Conservation (phyloP, 2,329 filamentous ascomycete species). For the Phaeomoniella chlamydospora region DNA sequence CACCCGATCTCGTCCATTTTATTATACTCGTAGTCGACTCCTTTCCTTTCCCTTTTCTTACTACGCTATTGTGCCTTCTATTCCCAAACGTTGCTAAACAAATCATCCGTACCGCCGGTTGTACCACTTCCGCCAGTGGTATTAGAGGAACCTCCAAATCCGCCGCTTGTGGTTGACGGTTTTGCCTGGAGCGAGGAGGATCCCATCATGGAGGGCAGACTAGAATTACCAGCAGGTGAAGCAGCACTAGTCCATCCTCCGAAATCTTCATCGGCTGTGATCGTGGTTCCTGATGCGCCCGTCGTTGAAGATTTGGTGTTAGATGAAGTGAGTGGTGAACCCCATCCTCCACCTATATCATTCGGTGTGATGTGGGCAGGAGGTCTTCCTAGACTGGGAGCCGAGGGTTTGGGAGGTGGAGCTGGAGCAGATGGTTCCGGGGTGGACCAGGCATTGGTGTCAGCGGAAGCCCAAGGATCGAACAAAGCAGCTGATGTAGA, state of each 20-base stretch:
- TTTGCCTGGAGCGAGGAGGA: too few species aligned
- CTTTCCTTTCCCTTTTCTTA: too few species aligned
- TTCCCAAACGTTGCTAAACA: slow-evolving; percentile 95
- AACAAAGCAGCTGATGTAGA: neutral
- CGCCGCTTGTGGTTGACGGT: neutral
- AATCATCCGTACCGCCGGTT: slow-evolving; percentile 51
- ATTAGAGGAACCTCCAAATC: slow-evolving; percentile 35
- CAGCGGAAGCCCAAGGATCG: neutral
- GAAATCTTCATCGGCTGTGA: slow-evolving; percentile 86
- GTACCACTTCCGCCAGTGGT: slow-evolving; percentile 37
- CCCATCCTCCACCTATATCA: slow-evolving; percentile 56
- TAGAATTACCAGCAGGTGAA: slow-evolving; percentile 34
- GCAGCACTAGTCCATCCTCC: slow-evolving; percentile 78
- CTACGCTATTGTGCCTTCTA: too few species aligned
- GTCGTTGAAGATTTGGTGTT: too few species aligned
- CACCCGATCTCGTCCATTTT: too few species aligned
- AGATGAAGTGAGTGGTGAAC: slow-evolving; percentile 21
- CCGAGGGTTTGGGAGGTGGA: slow-evolving; percentile 15
- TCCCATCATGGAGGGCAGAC: too few species aligned
- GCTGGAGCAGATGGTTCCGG: slow-evolving; percentile 2
- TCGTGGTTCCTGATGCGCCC: too few species aligned
- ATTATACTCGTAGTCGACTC: too few species aligned
- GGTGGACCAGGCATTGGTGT: slow-evolving; percentile 1
- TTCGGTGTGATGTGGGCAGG: slow-evolving; percentile 35
- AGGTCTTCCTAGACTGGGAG: slow-evolving; percentile 20